phyloP scores from a whole-genome alignment of 257 asterid species.

The Nyctanthes arbortristis region DNA sequence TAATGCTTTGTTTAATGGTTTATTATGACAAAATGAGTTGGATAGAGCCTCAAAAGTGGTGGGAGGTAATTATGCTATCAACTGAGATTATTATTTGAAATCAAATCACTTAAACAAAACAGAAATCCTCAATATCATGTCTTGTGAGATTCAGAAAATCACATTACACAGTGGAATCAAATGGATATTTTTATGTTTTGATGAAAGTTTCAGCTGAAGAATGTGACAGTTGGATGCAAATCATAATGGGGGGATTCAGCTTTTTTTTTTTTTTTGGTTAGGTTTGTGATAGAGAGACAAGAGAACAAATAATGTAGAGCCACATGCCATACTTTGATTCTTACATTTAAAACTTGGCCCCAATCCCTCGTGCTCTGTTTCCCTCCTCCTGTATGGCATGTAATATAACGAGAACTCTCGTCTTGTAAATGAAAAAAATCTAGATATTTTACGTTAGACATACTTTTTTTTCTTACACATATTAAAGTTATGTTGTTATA shows the following conservation, averaged over 20 bases:
- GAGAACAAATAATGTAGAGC: constrained; percentile 10
- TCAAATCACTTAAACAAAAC: background rate
- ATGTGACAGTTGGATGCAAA: background rate
- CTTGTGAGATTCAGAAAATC: background rate
- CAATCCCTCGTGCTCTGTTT: constrained; percentile 34
- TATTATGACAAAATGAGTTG: background rate
- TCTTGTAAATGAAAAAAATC: too few species aligned
- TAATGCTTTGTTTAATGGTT: background rate
- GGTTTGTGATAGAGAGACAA: constrained; percentile 6
- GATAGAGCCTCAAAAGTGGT: background rate
- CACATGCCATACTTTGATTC: constrained; percentile 18
- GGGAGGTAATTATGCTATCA: background rate
- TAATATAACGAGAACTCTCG: too few species aligned
- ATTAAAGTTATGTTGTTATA: too few species aligned
- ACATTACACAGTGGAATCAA: background rate
- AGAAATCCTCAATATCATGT: background rate
- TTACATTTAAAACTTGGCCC: constrained; percentile 24
- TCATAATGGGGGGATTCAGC: background rate
- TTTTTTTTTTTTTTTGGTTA: background rate
- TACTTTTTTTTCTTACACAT: too few species aligned
- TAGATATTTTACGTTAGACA: too few species aligned
- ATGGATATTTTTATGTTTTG: background rate
- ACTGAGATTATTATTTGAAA: background rate
- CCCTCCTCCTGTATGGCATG: too few species aligned
- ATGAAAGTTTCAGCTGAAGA: background rate